A percentile compares a stretch with the other conserved stretches of the same genome.
These are phyloP conservation scores for Histomonas meleagridis DNA, from an alignment of 208 protist species.

Conservation along the genomic window DNA sequence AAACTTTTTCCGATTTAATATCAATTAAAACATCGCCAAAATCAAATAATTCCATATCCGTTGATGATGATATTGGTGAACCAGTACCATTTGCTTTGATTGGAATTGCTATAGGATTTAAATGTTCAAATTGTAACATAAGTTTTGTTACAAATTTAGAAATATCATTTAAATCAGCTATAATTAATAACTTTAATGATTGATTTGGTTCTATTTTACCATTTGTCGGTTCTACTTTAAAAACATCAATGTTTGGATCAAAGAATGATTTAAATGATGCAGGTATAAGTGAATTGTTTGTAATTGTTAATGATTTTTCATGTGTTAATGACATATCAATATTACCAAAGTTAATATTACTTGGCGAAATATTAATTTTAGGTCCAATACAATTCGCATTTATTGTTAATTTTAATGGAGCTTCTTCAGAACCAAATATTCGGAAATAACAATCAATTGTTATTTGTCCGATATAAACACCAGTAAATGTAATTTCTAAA, in stretches of 20 bases:
- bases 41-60: not conserved
- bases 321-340: not conserved
- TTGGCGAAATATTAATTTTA: not conserved
- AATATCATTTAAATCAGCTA: not conserved
- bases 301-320: not conserved
- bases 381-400: constrained; percentile 12
- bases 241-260: not conserved
- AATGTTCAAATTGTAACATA: not conserved
- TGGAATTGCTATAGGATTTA: not conserved
- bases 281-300: constrained; percentile 16
- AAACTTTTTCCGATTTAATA: not conserved
- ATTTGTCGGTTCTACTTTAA: not conserved
- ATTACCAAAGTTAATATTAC: not conserved
- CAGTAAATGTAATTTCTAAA: not conserved
- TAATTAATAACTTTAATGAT: not conserved
- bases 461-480: not conserved
- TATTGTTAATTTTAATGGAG: not conserved
- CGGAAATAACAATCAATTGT: not conserved
- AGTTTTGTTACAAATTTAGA: not conserved
- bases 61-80: not conserved
- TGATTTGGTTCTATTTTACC: not conserved
- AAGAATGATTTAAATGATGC: not conserved
- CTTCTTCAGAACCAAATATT: constrained; percentile 26
- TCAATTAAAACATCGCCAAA: constrained; percentile 9
- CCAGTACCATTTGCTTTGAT: not conserved